Base-by-base conservation (phyloP, 768 basidiomycete genomes). In the Russula abietina region DNA sequence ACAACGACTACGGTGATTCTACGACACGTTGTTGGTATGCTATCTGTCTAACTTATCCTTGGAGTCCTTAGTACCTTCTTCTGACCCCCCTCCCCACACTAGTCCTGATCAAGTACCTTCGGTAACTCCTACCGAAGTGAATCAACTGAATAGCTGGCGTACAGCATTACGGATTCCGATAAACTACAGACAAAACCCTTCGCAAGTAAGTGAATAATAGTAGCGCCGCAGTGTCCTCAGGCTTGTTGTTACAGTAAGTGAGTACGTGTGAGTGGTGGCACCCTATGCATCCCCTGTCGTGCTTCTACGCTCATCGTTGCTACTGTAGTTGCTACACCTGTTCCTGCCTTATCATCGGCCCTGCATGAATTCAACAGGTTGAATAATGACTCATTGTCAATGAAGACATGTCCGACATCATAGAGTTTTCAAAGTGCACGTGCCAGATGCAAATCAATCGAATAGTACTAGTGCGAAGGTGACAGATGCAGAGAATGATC, bases 91-190 rank as follows among this genome's bases (percentile, higher is more conserved):
- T 57, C 41, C 64, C 50, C 39, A 43, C 55, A 1, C 4, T 50
- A 14, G 55, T 52, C 16, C 32, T 59, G 38, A 55, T 59, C 3
- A 64, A 55, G 53, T 64, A 59, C 32, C 46, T 58, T 7, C 36
- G 54, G 17, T 64, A 58, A 53, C 57, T 55, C 10, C n/a, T 59
- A 45, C 48, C 39, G 14, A 46, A 46, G 19, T 38, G 50, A 30
- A 46, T 46, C 4, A 63, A 39, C 17, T 17, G 6, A 39, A 59
- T 19, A 45, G 57, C 8, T 55, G 60, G 24, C 19, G 11, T n/a
- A 46, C 22, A 51, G n/a, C 39, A 2, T 14, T 26, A 22, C 5
- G 3, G 16, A 14, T 52, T 38, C n/a, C 39, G 30, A 41, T 28
- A 51, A 16, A 17, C n/a, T 30, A 3, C 52, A 45, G 43, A 28